phyloP scores from a whole-genome alignment of 768 basidiomycete species.

The Boletus subcaerulescens region DNA sequence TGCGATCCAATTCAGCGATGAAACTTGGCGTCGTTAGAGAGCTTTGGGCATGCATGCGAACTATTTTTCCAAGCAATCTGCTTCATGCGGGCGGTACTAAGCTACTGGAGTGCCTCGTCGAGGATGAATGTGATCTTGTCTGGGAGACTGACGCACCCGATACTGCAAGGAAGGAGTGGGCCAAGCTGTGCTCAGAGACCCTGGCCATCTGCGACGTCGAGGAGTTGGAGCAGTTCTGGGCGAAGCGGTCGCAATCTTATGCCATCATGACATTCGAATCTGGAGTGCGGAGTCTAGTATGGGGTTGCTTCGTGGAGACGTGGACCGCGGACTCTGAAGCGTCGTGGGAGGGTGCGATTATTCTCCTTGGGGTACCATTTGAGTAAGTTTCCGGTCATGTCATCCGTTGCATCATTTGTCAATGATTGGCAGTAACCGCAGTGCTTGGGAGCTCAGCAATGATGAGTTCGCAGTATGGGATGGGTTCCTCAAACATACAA shows the following conservation, averaged over 20 bases:
- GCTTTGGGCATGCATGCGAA: slow-evolving; percentile 53
- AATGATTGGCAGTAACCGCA: slow-evolving; percentile 32
- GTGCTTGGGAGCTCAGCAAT: slow-evolving; percentile 50
- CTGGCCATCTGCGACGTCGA: slow-evolving; percentile 45
- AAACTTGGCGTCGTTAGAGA: slow-evolving; percentile 56
- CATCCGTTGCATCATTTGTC: slow-evolving; percentile 2
- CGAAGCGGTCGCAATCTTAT: slow-evolving; percentile 20
- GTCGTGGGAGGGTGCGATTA: slow-evolving; percentile 52
- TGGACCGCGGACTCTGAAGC: slow-evolving; percentile 50
- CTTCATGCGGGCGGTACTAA: slow-evolving; percentile 44
- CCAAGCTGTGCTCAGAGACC: slow-evolving; percentile 55
- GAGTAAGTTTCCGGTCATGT: slow-evolving; percentile 40
- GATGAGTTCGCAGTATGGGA: slow-evolving; percentile 64
- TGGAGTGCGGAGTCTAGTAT: slow-evolving; percentile 48
- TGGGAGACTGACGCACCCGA: slow-evolving; percentile 42
- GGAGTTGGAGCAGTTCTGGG: slow-evolving; percentile 55
- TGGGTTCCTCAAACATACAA: slow-evolving; percentile 46
- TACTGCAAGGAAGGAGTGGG: slow-evolving; percentile 55
- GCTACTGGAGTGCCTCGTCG: slow-evolving; percentile 48
- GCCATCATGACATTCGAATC: slow-evolving; percentile 32
- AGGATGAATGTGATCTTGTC: slow-evolving; percentile 45
- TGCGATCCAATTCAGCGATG: slow-evolving; percentile 42
- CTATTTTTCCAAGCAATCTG: slow-evolving; percentile 39
- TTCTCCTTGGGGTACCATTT: slow-evolving; percentile 61
- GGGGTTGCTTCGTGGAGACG: slow-evolving; percentile 52